These are phyloP conservation scores for Cladosporium sp. DNA, from an alignment of 2,329 filamentous ascomycete genomes.

Conservation along the genomic window DNA sequence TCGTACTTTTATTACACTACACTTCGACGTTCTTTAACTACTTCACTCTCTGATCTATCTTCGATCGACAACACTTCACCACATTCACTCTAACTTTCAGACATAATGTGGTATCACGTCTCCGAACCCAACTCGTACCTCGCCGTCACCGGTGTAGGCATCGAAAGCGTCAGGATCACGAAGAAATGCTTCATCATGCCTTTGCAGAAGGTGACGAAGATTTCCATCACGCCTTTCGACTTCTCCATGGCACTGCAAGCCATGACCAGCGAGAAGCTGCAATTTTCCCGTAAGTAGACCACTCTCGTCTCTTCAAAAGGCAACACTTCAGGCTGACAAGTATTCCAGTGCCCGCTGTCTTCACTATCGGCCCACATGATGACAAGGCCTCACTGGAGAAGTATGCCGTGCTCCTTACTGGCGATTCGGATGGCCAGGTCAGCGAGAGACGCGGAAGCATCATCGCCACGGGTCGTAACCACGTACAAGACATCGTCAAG, in stretches of 20 bases:
- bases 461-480: conserved; percentile 48
- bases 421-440: conserved; percentile 47
- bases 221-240: conserved; percentile 57
- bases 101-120: conserved; percentile 45
- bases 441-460: conserved; percentile 29
- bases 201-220: conserved; percentile 53
- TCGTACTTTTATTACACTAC: too few relatives aligned
- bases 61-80: background rate
- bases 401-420: conserved; percentile 75
- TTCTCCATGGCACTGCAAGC: conserved; percentile 78
- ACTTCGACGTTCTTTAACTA: too few relatives aligned
- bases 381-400: conserved; percentile 67
- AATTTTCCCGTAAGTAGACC: conserved; percentile 52
- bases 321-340: background rate
- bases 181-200: conserved; percentile 72
- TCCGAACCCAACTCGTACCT: conserved; percentile 78
- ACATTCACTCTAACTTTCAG: background rate
- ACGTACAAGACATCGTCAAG: conserved; percentile 81
- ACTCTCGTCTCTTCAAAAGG: background rate
- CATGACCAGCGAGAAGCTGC: conserved; percentile 85
- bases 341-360: conserved; percentile 64
- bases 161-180: conserved; percentile 69
- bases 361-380: conserved; percentile 78
- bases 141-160: conserved; percentile 68
- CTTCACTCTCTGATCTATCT: too few relatives aligned